Percentiles rank a stretch among this genome's conserved stretches.
phyloP scores from a whole-genome alignment of 2,329 filamentous ascomycete genomes.

The Pezicula neosporulosa region DNA sequence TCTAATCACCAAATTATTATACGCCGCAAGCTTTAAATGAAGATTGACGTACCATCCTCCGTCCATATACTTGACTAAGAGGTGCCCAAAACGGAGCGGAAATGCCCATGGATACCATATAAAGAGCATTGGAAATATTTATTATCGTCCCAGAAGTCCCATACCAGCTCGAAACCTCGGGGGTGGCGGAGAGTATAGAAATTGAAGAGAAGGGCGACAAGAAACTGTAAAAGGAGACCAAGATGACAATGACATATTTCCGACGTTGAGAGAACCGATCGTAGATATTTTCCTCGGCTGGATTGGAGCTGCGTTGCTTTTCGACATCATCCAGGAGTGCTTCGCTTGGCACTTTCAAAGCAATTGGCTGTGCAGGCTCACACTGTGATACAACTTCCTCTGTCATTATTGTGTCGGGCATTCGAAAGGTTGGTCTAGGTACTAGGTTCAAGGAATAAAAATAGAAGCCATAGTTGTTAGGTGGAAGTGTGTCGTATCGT shows the following conservation, averaged over 20 bases:
- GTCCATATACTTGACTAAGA: conserved; percentile 61
- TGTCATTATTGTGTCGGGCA: too few species aligned
- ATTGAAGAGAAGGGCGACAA: conserved; percentile 73
- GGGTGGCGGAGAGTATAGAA: conserved; percentile 68
- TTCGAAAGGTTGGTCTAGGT: too few species aligned
- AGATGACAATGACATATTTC: conserved; percentile 64
- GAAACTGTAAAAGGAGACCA: conserved; percentile 73
- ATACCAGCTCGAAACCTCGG: conserved; percentile 67
- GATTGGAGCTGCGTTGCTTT: too few species aligned
- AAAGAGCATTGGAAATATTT: conserved; percentile 72
- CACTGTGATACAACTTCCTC: too few species aligned
- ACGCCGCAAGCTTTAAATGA: conserved; percentile 1
- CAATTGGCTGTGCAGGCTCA: too few species aligned
- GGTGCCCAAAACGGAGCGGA: conserved; percentile 70
- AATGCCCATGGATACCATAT: conserved; percentile 71
- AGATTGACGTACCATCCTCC: conserved; percentile 45
- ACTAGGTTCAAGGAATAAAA: too few species aligned
- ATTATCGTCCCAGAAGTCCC: conserved; percentile 65
- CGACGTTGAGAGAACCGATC: conserved; percentile 56
- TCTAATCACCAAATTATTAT: conserved; percentile 30
- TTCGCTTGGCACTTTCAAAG: too few species aligned
- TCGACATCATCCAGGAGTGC: too few species aligned
- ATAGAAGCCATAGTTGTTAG: too few species aligned
- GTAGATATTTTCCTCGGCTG: conserved; percentile 38
- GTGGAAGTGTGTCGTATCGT: too few species aligned